Evolutionary conservation across 208 protist species (phyloP).

Genomic region (Leishmania major): DNA sequence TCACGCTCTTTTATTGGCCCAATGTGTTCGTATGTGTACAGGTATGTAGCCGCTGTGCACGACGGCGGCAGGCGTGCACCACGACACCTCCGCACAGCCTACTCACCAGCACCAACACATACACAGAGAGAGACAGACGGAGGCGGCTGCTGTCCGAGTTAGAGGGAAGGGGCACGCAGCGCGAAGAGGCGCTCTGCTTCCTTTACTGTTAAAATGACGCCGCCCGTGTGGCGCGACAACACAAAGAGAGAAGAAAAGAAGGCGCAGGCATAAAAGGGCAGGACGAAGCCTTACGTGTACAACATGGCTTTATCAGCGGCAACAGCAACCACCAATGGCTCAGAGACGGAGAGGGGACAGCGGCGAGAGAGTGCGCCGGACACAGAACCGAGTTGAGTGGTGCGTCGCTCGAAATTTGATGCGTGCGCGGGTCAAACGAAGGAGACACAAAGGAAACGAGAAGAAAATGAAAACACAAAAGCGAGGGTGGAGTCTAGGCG

Average conservation of each 20-base stretch:
- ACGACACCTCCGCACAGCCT: neutral
- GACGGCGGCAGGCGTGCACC: neutral
- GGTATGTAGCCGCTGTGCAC: neutral
- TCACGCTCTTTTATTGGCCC: neutral
- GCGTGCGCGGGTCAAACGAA: neutral
- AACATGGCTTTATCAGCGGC: slow-evolving; percentile 5
- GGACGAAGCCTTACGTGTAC: slow-evolving; percentile 6
- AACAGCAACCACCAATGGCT: neutral
- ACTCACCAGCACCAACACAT: neutral
- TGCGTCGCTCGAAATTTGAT: no score
- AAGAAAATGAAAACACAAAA: slow-evolving; percentile 3
- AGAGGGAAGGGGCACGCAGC: neutral
- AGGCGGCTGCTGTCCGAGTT: neutral
- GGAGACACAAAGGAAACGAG: neutral
- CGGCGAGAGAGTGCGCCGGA: slow-evolving; percentile 3
- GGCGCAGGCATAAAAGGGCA: neutral
- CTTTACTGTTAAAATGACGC: neutral
- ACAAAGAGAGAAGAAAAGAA: slow-evolving; percentile 3
- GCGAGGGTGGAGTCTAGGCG: neutral
- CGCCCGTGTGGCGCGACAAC: neutral
- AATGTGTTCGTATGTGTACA: neutral
- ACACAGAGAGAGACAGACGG: neutral
- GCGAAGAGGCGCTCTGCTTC: neutral
- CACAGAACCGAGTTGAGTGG: no score
- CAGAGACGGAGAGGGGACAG: neutral